Conservation (phyloP, 129 eudicot species). For the Ambrosia trifida region DNA sequence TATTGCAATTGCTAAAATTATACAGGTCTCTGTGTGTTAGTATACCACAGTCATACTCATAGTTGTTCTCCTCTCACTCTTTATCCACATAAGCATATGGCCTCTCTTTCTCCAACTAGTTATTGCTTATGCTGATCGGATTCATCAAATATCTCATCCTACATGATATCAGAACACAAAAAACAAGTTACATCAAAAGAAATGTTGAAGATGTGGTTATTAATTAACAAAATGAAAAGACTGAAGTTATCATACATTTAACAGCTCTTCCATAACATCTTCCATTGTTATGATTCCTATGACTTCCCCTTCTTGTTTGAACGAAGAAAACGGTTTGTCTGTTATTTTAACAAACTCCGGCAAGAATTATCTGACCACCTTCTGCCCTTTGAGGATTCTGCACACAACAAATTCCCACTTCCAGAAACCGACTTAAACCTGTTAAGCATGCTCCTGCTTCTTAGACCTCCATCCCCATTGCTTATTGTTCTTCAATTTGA, state of each 20-base stretch:
- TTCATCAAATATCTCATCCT: constrained; percentile 63
- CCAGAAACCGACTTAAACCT: constrained; percentile 42
- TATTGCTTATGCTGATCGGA: constrained; percentile 43
- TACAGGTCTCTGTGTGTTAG: constrained; percentile 26
- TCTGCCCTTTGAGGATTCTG: constrained; percentile 51
- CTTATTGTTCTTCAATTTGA: too few relatives aligned
- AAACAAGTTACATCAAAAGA: background rate
- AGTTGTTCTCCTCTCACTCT: background rate
- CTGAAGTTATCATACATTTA: constrained; percentile 38
- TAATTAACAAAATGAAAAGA: background rate
- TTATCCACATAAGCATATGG: background rate
- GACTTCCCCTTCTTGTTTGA: constrained; percentile 59
- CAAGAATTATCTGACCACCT: constrained; percentile 55
- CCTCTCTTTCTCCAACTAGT: constrained; percentile 1
- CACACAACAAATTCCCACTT: constrained; percentile 35
- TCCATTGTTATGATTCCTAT: constrained; percentile 77
- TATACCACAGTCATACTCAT: constrained; percentile 8
- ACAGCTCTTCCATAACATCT: constrained; percentile 64
- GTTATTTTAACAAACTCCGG: constrained; percentile 45
- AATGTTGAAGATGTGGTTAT: background rate
- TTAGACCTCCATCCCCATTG: constrained; percentile 34
- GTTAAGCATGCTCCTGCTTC: constrained; percentile 44
- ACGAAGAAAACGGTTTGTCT: constrained; percentile 42
- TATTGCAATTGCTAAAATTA: too few relatives aligned
- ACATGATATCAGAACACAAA: background rate